A percentile compares a stretch with the other conserved stretches of the same genome.
Conservation (phyloP, 2,329 filamentous ascomycete species). For the Trichoderma sp. region DNA sequence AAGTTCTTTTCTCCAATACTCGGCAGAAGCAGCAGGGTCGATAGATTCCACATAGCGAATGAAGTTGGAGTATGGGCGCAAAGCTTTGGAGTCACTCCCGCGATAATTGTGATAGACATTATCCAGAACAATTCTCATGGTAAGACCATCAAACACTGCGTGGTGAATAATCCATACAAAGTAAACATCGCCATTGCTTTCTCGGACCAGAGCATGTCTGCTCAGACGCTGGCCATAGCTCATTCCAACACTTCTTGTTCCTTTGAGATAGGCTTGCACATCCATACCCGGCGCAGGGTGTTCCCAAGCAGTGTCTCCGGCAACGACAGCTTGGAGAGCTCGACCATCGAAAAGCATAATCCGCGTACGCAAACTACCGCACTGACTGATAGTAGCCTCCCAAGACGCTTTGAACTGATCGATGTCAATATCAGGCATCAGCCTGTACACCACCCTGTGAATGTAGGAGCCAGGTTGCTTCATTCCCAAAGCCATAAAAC, state of each 20-base stretch:
- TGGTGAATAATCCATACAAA: conserved; percentile 24
- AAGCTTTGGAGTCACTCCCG: neutral
- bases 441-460: conserved; percentile 7
- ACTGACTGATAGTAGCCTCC: conserved; percentile 26
- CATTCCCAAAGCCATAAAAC: conserved; percentile 21
- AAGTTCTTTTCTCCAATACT: conserved; percentile 29
- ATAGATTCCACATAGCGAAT: conserved; percentile 19
- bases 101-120: conserved; percentile 6
- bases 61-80: conserved; percentile 7
- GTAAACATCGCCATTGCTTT: conserved; percentile 11
- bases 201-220: conserved; percentile 14
- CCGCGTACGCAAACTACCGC: conserved; percentile 21
- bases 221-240: conserved; percentile 20
- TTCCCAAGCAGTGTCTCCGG: conserved; percentile 5
- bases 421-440: neutral
- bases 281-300: neutral
- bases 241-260: conserved; percentile 13
- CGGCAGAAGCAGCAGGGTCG: conserved; percentile 2
- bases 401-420: conserved; percentile 31
- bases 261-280: conserved; percentile 4
- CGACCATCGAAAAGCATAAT: conserved; percentile 10
- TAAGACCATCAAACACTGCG: conserved; percentile 21
- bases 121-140: conserved; percentile 16
- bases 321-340: conserved; percentile 16
- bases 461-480: conserved; percentile 24